Evolutionary conservation across 306 rosid species (phyloP), one percentile per base, ranked within the genome.

Genomic region (Abrus precatorius): DNA sequence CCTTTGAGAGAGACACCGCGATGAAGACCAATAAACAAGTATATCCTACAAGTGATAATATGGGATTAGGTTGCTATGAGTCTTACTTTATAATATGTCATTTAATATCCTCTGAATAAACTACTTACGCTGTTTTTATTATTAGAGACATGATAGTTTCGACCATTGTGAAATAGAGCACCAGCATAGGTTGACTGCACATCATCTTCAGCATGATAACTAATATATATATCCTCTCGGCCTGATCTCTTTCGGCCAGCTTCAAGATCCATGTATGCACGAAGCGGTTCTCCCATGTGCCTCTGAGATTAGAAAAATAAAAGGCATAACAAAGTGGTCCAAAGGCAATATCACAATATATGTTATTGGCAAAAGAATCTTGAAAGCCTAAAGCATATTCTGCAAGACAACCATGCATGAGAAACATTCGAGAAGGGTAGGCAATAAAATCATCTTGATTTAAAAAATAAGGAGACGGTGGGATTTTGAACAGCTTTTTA

Each of bases 131-230:
- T 90, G 80, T 89, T 77, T 84, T 92, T 93, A 6, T 8, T 30
- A 55, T 90, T 62, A 36, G 98, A 88, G 47, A 95, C 76, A 0
- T 86, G 88, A 79, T 93, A 95, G 84, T 93, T 93, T 77, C 97
- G 92, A 76, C 88, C 85, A 13, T 90, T 93, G 86, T 93, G 98
- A 87, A 95, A 95, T 48, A 91, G 88, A 13, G 93, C 82, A 78
- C 99, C 98, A 1, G 99, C 99, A 85, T 95, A 93, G 53, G 99
- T 95, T 63, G 97, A 64, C 83, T 95, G 99, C 10, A 93, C 92
- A 85, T 95, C 93, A 59, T 95, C 99, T 49, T 86, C 75, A 57
- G 99, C 97, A 41, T 95, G 97, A 82, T 95, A 95, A 77, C 99
- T 83, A 33, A 95, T 75, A 75, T 86, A 95, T 72, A 95, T 27